A percentile compares a stretch with the other conserved stretches of the same genome.
Evolutionary conservation across 208 protist genomes (phyloP).

Genomic region (Vickermania spadyakhi): DNA sequence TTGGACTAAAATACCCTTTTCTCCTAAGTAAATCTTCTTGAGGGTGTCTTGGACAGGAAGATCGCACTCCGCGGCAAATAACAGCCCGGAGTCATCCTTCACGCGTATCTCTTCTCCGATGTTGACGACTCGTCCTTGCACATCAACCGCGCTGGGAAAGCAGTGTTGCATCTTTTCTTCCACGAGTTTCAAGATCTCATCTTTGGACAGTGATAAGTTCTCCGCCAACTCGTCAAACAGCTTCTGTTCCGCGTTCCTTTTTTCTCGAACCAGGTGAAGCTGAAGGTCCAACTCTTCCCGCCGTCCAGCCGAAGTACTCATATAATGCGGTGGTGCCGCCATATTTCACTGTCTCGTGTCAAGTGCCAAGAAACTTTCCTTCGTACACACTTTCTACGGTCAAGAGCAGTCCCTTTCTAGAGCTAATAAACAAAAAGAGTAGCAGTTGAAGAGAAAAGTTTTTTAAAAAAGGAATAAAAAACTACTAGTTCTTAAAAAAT

Average conservation of each 20-base stretch:
- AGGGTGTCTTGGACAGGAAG: slow-evolving; percentile 53
- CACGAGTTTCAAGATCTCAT: slow-evolving; percentile 44
- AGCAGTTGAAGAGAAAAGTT: too few relatives aligned
- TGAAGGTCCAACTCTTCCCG: slow-evolving; percentile 65
- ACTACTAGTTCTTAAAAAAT: too few relatives aligned
- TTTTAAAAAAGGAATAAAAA: too few relatives aligned
- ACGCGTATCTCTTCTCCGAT: slow-evolving; percentile 50
- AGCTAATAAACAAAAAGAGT: too few relatives aligned
- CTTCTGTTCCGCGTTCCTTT: slow-evolving; percentile 45
- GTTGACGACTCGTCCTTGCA: slow-evolving; percentile 24
- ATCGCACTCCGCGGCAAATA: slow-evolving; percentile 41
- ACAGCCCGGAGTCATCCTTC: slow-evolving; percentile 32
- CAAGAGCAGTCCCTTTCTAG: too few relatives aligned
- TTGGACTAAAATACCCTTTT: slow-evolving; percentile 47
- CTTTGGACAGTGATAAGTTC: slow-evolving; percentile 22
- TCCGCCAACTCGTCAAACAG: slow-evolving; percentile 46
- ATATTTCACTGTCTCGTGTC: too few relatives aligned
- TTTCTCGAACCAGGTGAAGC: slow-evolving; percentile 46
- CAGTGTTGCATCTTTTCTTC: slow-evolving; percentile 21
- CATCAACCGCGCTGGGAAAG: slow-evolving; percentile 13
- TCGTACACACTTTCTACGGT: too few relatives aligned
- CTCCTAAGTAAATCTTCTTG: slow-evolving; percentile 74
- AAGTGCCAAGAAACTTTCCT: too few relatives aligned
- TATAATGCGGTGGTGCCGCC: slow-evolving; percentile 12
- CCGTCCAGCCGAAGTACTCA: slow-evolving; percentile 16